Evolutionary conservation across 1,284 basidiomycete species (phyloP).

Genomic region (Microbotryum scabiosae): DNA sequence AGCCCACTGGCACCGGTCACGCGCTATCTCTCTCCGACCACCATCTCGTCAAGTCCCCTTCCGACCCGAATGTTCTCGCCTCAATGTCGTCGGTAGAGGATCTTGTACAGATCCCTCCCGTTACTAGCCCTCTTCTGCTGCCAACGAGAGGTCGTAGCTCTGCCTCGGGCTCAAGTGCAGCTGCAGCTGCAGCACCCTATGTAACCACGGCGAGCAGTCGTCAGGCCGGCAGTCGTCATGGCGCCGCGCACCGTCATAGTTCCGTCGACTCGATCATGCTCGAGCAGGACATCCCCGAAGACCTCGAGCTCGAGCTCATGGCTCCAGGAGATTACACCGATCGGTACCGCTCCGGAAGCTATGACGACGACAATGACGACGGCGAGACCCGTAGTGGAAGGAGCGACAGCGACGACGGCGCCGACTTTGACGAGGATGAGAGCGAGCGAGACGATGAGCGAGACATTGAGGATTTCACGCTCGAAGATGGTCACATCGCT

Average conservation of each 20-base stretch:
- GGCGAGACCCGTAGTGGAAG: not conserved
- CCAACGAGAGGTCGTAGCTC: not conserved
- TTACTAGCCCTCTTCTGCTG: constrained; percentile 9
- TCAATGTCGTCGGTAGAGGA: not conserved
- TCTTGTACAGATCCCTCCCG: constrained; percentile 21
- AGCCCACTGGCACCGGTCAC: no score
- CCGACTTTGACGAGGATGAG: not conserved
- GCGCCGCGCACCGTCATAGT: not conserved
- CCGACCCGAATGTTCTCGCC: no score
- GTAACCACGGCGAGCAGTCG: not conserved
- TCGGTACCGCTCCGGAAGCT: not conserved
- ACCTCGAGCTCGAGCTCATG: constrained; percentile 22
- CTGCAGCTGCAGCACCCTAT: not conserved
- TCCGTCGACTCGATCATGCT: constrained; percentile 8
- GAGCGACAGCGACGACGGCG: not conserved
- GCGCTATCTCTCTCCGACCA: no score
- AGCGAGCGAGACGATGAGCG: constrained; percentile 17
- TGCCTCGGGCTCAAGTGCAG: not conserved
- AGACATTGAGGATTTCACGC: constrained; percentile 26
- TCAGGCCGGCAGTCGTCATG: not conserved
- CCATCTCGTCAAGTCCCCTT: no score
- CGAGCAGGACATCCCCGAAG: constrained; percentile 19
- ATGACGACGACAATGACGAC: not conserved
- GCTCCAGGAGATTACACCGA: constrained; percentile 20
- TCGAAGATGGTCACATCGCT: constrained; percentile 31